Evolutionary conservation across 305 asterid genomes (phyloP).

Genomic region (Fraxinus angustifolia): DNA sequence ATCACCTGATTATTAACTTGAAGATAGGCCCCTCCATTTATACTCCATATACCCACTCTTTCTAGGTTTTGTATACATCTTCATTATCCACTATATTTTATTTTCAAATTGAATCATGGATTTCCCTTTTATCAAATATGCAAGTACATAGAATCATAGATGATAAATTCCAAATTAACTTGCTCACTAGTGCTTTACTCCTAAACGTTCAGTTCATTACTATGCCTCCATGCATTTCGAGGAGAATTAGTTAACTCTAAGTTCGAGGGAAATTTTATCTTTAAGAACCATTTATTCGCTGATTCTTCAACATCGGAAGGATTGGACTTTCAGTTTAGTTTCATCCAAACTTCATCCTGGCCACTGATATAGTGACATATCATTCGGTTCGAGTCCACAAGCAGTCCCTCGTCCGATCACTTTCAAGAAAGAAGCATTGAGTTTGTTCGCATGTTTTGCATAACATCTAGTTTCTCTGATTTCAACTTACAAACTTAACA

Average conservation of each 20-base stretch:
- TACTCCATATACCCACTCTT: not conserved
- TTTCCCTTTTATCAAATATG: not conserved
- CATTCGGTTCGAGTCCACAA: not conserved
- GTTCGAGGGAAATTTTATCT: no score
- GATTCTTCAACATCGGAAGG: no score
- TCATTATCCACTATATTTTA: not conserved
- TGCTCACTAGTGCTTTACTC: not conserved
- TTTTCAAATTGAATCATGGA: not conserved
- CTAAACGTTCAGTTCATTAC: not conserved
- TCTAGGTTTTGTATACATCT: constrained; percentile 2
- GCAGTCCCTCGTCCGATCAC: not conserved
- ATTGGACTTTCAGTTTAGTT: no score
- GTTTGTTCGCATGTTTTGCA: not conserved
- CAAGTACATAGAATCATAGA: not conserved
- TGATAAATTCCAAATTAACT: not conserved
- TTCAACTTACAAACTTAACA: not conserved
- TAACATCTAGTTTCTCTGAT: not conserved
- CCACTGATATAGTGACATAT: no score
- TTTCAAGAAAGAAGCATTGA: not conserved
- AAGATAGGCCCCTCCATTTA: constrained; percentile 16
- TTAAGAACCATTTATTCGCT: no score
- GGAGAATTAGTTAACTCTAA: not conserved
- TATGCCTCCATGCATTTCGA: not conserved
- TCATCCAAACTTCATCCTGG: not conserved
- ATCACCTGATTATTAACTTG: constrained; percentile 47